Evolutionary conservation across 2,329 filamentous ascomycete genomes (phyloP).

Genomic region (Scytalidium sp.): DNA sequence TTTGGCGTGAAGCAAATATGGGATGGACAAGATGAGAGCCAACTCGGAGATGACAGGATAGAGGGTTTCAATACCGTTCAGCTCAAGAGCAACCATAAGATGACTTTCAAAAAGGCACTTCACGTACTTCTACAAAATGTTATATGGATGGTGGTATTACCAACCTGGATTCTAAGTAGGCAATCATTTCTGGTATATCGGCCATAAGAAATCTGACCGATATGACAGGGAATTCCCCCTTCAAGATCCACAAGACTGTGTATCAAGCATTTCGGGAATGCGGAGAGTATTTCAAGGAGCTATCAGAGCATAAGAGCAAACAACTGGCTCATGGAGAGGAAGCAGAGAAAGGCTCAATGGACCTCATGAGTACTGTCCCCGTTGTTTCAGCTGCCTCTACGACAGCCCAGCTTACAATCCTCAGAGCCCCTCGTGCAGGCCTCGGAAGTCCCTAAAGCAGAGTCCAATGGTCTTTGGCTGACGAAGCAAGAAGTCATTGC

Average conservation of each 20-base stretch:
- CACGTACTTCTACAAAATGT: slow-evolving; percentile 43
- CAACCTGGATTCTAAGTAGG: slow-evolving; percentile 40
- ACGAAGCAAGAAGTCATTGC: slow-evolving; percentile 26
- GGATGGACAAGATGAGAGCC: slow-evolving; percentile 37
- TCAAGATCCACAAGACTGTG: slow-evolving; percentile 37
- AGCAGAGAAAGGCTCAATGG: slow-evolving; percentile 1
- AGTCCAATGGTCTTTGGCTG: slow-evolving; percentile 11
- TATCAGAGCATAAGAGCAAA: slow-evolving; percentile 34
- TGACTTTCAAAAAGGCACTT: slow-evolving; percentile 49
- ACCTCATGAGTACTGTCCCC: slow-evolving; percentile 2
- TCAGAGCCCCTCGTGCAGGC: slow-evolving; percentile 14
- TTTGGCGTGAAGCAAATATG: slow-evolving; percentile 37
- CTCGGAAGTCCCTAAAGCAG: slow-evolving; percentile 2
- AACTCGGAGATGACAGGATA: slow-evolving; percentile 7
- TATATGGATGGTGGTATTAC: slow-evolving; percentile 43
- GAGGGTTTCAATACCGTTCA: slow-evolving; percentile 7
- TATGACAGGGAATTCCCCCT: slow-evolving; percentile 25
- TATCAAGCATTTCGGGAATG: slow-evolving; percentile 42
- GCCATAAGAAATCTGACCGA: background rate
- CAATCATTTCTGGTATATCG: slow-evolving; percentile 1
- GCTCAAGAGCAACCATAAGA: slow-evolving; percentile 31
- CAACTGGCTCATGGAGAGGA: slow-evolving; percentile 2
- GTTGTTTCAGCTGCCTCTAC: slow-evolving; percentile 1
- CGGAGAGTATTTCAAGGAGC: slow-evolving; percentile 48
- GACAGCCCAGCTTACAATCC: background rate